Evolutionary conservation across 2,329 filamentous ascomycete genomes (phyloP), one percentile per base, ranked within the genome.

Genomic region (Fusarium papillatum): DNA sequence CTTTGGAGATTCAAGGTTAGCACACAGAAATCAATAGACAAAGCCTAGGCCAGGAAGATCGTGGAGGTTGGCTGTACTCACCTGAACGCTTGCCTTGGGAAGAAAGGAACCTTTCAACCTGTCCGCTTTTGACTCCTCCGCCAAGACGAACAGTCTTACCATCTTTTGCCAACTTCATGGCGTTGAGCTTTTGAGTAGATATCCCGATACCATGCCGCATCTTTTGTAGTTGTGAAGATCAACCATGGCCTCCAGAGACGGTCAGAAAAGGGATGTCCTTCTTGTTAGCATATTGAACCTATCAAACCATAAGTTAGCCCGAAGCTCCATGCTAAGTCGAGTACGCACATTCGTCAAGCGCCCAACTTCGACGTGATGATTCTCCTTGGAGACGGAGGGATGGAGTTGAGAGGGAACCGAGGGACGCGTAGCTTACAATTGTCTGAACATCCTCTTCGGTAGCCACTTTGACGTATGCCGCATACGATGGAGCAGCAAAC

Each of bases 1-100:
- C 78, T 79, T 36, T 60, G 19, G 19, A 53, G 17, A 19, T 10
- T 14, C 3, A 36, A 2, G 5, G 53, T 72, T 31, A 70, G 57
- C n/a, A 53, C 36, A 5, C 2, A 31, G 10, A 3, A 53, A 8
- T n/a, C 13, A 7, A 19, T 14, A 5, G 26, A 13, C 19, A 31
- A 13, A 10, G 11, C 10, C 17, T 31, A 3, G 26, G 3, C 10
- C 17, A 53, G 26, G 11, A 53, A 29, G 3, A 14, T 7, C 16
- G 13, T 29, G 46, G 26, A 17, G 8, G 16, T 11, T 17, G 5
- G 16, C 10, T 31, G 26, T 55, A 31, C 26, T 55, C 26, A 55
- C 50, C 50, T 55, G 26, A 55, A 31, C 50, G 50, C 19, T 55
- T 55, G 50, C 50, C 26, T n/a, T n/a, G 48, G 48, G 48, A 19